phyloP scores from a whole-genome alignment of 176 grass and related monocot species.

The Musa troglodytarum region DNA sequence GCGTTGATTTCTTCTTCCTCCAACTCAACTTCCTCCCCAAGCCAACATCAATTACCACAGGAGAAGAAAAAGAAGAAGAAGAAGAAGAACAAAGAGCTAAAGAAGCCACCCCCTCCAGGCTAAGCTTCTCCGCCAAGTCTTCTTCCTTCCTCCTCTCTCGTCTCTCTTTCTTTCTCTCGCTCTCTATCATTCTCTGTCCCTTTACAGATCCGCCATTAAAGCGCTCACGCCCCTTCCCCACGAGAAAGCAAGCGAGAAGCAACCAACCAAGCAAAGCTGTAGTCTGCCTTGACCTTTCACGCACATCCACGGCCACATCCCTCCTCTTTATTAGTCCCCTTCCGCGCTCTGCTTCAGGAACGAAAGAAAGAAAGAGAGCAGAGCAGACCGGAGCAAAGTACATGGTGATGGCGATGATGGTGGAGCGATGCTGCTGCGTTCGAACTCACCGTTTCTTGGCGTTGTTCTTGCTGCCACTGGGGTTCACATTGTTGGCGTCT shows the following conservation, averaged over 20 bases:
- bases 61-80: background rate
- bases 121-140: background rate
- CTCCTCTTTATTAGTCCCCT: background rate
- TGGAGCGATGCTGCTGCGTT: background rate
- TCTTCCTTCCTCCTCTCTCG: background rate
- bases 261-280: background rate
- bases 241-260: background rate
- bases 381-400: background rate
- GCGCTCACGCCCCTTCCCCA: conserved; percentile 12
- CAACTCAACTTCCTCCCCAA: background rate
- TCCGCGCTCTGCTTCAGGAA: background rate
- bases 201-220: conserved; percentile 12
- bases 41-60: background rate
- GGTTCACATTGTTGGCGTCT: background rate
- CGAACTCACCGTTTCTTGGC: background rate
- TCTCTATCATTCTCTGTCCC: background rate
- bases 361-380: background rate
- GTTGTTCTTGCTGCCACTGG: background rate
- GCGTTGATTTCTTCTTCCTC: background rate
- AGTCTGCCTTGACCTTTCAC: background rate
- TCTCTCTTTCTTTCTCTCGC: background rate
- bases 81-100: background rate
- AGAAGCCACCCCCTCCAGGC: background rate
- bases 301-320: background rate
- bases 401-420: background rate